Evolutionary conservation across 1,284 basidiomycete genomes (phyloP).

Genomic region (Rhodotorula sp.): DNA sequence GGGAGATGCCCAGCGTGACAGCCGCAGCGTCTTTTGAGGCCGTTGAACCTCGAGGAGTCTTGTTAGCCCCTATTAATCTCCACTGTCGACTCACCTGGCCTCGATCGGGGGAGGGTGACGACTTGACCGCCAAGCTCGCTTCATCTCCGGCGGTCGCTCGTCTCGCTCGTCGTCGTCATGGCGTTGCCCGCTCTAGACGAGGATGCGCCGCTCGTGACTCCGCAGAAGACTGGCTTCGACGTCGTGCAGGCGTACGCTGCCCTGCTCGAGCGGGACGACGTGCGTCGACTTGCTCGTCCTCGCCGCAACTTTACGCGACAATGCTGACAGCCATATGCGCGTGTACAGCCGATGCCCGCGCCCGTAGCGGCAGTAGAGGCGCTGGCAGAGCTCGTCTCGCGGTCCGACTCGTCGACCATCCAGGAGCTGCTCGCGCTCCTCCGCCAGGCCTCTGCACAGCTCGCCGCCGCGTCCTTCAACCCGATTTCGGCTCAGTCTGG

Average conservation of each 20-base stretch:
- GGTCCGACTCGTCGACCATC: constrained; percentile 76
- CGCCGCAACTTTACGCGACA: too few relatives aligned
- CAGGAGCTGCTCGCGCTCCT: constrained; percentile 83
- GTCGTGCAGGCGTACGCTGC: constrained; percentile 35
- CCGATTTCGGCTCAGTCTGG: constrained; percentile 86
- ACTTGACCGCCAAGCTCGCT: too few relatives aligned
- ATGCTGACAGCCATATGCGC: not conserved
- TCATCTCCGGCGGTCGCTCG: not conserved
- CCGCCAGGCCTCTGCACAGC: constrained; percentile 67
- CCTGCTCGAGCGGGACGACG: constrained; percentile 38
- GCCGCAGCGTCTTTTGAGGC: too few relatives aligned
- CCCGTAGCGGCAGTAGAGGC: constrained; percentile 84
- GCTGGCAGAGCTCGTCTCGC: constrained; percentile 71
- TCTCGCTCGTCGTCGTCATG: not conserved
- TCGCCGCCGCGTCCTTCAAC: constrained; percentile 69
- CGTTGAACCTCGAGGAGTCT: too few relatives aligned
- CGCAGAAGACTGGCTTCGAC: constrained; percentile 21
- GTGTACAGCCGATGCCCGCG: constrained; percentile 65
- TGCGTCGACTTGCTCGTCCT: constrained; percentile 11
- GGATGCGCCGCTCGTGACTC: not conserved
- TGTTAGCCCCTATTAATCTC: too few relatives aligned
- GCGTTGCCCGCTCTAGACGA: constrained; percentile 7
- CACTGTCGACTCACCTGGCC: too few relatives aligned
- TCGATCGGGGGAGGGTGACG: too few relatives aligned
- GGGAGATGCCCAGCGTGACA: too few relatives aligned